Conservation (phyloP, 2,329 filamentous ascomycete species). For the Chrysoporthe deuterocubensis region DNA sequence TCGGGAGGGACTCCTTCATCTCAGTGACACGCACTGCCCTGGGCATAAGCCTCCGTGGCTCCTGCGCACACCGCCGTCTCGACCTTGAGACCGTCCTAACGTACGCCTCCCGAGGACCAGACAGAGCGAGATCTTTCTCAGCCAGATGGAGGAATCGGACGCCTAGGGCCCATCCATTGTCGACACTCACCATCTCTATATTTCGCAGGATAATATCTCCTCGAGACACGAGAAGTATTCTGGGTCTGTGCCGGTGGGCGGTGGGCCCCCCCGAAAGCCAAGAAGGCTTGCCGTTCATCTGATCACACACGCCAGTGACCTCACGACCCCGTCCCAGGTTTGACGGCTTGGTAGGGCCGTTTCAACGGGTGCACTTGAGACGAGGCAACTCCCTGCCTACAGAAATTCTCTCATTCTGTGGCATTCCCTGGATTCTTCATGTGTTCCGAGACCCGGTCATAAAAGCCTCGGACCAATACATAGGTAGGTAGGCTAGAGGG, state of each 20-base stretch:
- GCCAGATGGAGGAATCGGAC: not conserved
- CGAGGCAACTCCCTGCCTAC: not conserved
- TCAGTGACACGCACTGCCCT: not conserved
- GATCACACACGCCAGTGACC: not conserved
- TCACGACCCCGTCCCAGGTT: not conserved
- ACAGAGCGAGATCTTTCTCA: not conserved
- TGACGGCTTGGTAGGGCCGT: not conserved
- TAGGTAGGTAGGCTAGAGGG: not conserved
- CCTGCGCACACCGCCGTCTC: not conserved
- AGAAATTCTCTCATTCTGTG: not conserved
- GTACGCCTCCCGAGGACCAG: not conserved
- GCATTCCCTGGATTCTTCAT: not conserved
- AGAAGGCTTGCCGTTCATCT: not conserved
- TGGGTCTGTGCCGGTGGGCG: not conserved
- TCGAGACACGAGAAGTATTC: not conserved
- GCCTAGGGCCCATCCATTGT: not conserved
- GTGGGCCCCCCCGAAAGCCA: not conserved
- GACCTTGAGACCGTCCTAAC: not conserved
- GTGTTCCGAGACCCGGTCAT: not conserved
- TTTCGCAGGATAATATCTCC: not conserved
- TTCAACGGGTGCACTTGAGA: not conserved
- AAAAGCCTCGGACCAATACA: not conserved
- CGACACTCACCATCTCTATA: not conserved
- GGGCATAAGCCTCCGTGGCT: not conserved
- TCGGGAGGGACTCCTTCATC: not conserved